Base-by-base conservation (phyloP, 2,329 filamentous ascomycete species). In the Colletotrichum australisinense region DNA sequence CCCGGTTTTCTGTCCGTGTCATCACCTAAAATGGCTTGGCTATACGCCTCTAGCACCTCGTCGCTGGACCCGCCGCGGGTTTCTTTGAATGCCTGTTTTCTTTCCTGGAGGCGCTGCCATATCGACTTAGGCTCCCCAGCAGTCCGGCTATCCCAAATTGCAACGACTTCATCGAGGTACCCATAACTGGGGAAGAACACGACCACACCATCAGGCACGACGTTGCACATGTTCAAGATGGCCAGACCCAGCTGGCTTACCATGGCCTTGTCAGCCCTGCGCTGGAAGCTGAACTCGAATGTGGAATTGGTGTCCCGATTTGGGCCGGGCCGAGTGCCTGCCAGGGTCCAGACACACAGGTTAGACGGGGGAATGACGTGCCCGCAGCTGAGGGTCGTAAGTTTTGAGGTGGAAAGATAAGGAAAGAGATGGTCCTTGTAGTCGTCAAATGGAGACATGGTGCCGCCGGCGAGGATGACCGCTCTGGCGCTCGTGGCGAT, bases 121-220 rank as follows among this genome's bases (percentile, higher is more conserved):
- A 93, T 79, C 1, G 85, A 83, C 56, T 83, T 83, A 3, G 80
- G 67, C 46, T 75, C 76, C 7, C 71, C 71, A 1, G 76, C 66
- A 19, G 75, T 76, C 64, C 72, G 82, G 75, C 77, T 80, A 76
- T 90, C 87, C 93, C 94, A 95, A 0, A 85, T 84, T 2, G 82
- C 80, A 7, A 93, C 84, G 7, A 97, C 94, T 59, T 92, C 90
- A 62, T 95, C 92, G 0, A 99, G 89, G 80, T 98, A 98, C 11
- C 93, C 90, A 81, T 99, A 98, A 82, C 95, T 98, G 1, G 97
- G 95, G 77, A 99, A 98, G 85, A 99, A 99, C 0, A 95, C 92
- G 0, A 99, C 95, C 1, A 98, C 90, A 2, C 97, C 97, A 77
- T 98, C 95, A 0, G 95, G 95, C 0, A 98, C 93, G 5, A 91